Percentiles rank a stretch among this genome's conserved stretches.
These are phyloP conservation scores for Tetrahymena thermophila DNA, from an alignment of 73 alveolate species.

Conservation along the genomic window DNA sequence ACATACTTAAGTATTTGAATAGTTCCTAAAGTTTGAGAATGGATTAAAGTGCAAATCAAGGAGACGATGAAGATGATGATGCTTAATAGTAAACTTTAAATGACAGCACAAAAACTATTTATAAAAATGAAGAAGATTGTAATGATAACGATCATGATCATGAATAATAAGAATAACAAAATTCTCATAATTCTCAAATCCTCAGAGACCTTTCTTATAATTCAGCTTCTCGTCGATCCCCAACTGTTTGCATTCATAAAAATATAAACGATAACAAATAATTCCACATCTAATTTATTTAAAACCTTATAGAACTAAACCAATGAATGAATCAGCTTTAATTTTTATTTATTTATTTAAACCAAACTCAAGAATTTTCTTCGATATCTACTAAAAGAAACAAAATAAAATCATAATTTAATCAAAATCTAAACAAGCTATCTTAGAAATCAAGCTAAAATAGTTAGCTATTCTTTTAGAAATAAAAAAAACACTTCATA, in stretches of 20 bases:
- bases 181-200: background rate
- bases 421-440: background rate
- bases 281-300: background rate
- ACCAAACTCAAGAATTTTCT: background rate
- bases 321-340: background rate
- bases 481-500: too few relatives aligned
- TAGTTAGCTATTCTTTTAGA: too few relatives aligned
- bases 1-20: background rate
- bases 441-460: too few relatives aligned
- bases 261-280: background rate
- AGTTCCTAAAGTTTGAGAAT: background rate
- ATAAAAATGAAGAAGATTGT: background rate
- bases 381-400: too few relatives aligned
- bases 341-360: background rate
- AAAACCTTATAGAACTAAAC: background rate
- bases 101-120: background rate
- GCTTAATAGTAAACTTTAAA: background rate
- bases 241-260: background rate
- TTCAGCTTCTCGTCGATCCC: background rate
- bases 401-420: too few relatives aligned
- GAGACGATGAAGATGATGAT: background rate
- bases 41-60: background rate
- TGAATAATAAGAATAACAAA: too few relatives aligned
- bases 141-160: background rate
- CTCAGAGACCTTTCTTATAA: background rate